Conservation (phyloP, 2,329 filamentous ascomycete genomes). For the Fusarium liriodendri region DNA sequence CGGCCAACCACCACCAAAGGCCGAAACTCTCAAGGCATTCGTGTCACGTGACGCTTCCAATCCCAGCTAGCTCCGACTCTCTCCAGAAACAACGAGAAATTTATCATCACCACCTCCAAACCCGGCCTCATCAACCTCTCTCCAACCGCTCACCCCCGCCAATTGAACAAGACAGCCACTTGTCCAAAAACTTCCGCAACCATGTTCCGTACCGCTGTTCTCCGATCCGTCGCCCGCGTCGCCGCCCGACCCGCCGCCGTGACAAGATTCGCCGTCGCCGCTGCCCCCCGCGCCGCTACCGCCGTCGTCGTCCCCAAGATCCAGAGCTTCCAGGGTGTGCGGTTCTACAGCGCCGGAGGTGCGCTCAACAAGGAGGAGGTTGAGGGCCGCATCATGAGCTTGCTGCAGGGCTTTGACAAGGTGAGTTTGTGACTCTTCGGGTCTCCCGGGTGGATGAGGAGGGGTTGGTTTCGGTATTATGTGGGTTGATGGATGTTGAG, state of each 20-base stretch:
- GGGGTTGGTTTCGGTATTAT: background rate
- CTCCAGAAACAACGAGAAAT: constrained; percentile 56
- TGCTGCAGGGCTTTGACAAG: constrained; percentile 98
- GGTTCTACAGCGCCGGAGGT: constrained; percentile 88
- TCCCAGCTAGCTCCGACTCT: constrained; percentile 46
- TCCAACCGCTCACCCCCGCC: constrained; percentile 15
- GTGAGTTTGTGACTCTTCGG: constrained; percentile 41
- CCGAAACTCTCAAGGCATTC: background rate
- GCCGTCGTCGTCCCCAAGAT: constrained; percentile 70
- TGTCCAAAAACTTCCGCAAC: background rate
- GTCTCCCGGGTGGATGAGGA: background rate
- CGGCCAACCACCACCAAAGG: background rate
- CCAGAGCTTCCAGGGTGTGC: constrained; percentile 74
- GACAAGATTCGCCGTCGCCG: constrained; percentile 70
- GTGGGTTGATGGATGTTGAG: background rate
- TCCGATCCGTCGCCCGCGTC: constrained; percentile 78
- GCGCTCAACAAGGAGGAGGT: constrained; percentile 86
- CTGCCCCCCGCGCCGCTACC: constrained; percentile 61
- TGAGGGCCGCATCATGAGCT: constrained; percentile 89
- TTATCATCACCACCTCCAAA: constrained; percentile 52
- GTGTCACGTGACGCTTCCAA: constrained; percentile 41
- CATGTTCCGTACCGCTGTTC: constrained; percentile 91
- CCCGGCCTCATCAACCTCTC: constrained; percentile 21
- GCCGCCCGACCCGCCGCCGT: constrained; percentile 64
- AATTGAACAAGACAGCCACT: background rate